phyloP scores from a whole-genome alignment of 2,329 filamentous ascomycete species.

The Hypoxylon sp. region DNA sequence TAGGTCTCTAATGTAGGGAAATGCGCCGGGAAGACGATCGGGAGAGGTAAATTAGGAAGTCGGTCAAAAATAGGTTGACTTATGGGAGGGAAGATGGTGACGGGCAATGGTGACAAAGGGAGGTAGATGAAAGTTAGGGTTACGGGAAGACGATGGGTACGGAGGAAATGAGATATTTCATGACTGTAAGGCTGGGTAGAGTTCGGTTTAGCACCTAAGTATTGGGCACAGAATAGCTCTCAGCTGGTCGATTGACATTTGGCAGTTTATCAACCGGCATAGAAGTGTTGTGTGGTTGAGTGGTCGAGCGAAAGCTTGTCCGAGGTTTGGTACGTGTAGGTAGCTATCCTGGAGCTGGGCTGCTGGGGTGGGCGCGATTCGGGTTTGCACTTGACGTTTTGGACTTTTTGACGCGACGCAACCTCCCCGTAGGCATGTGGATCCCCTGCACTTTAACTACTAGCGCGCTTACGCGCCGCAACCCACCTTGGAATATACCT shows the following conservation, averaged over 20 bases:
- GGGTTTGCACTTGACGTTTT: slow-evolving; percentile 35
- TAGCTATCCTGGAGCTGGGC: not conserved
- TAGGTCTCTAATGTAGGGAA: slow-evolving; percentile 3
- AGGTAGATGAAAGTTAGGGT: slow-evolving; percentile 28
- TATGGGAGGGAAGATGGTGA: not conserved
- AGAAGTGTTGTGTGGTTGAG: slow-evolving; percentile 16
- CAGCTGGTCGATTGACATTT: slow-evolving; percentile 6
- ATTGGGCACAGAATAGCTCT: slow-evolving; percentile 8
- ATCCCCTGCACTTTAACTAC: slow-evolving; percentile 20
- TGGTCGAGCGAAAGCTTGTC: too few relatives aligned
- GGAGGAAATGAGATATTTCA: slow-evolving; percentile 38
- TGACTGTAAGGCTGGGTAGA: slow-evolving; percentile 19
- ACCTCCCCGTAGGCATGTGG: slow-evolving; percentile 32
- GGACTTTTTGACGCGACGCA: slow-evolving; percentile 40
- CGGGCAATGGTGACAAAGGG: slow-evolving; percentile 13
- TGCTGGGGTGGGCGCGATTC: slow-evolving; percentile 35
- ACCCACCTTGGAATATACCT: slow-evolving; percentile 19
- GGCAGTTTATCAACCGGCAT: slow-evolving; percentile 17
- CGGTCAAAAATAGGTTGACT: slow-evolving; percentile 8
- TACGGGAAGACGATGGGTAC: slow-evolving; percentile 31
- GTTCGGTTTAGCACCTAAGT: slow-evolving; percentile 20
- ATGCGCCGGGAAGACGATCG: slow-evolving; percentile 17
- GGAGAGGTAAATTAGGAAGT: slow-evolving; percentile 4
- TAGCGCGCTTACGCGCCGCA: slow-evolving; percentile 36
- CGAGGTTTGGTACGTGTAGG: slow-evolving; percentile 4